These are phyloP conservation scores for Vitellaria paradoxa DNA, from an alignment of 179 eudicot genomes.

Conservation along the genomic window DNA sequence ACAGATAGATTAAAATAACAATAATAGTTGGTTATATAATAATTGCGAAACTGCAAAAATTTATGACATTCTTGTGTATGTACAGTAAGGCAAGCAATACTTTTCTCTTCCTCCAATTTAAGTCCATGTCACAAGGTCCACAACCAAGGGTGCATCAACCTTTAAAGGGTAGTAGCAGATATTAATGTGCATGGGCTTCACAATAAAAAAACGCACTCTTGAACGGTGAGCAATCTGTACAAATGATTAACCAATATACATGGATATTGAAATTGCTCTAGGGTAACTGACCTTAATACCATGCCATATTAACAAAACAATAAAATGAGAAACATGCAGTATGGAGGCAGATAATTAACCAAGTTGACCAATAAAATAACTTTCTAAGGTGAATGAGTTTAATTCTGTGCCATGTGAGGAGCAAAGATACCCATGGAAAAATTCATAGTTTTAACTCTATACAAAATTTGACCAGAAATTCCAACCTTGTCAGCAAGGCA, in stretches of 20 bases:
- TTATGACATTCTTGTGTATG: background rate
- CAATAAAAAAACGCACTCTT: background rate
- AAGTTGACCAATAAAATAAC: background rate
- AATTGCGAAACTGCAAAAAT: background rate
- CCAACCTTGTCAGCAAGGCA: too few relatives aligned
- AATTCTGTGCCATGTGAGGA: background rate
- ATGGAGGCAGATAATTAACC: background rate
- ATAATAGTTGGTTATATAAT: background rate
- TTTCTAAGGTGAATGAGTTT: background rate
- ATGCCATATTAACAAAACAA: background rate
- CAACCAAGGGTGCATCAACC: background rate
- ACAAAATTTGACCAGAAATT: background rate
- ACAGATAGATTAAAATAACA: too few relatives aligned
- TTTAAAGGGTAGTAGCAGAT: background rate
- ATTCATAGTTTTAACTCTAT: background rate
- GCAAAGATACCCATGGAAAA: slow-evolving; percentile 1
- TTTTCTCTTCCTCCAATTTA: slow-evolving; percentile 1
- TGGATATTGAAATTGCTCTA: background rate
- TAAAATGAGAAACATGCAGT: background rate
- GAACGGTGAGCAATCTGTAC: background rate
- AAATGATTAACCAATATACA: background rate
- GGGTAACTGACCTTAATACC: background rate
- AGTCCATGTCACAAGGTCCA: background rate
- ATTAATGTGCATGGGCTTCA: background rate
- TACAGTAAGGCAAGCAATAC: background rate